Conservation (phyloP, 345 rosid genomes). For the Brassica carinata region DNA sequence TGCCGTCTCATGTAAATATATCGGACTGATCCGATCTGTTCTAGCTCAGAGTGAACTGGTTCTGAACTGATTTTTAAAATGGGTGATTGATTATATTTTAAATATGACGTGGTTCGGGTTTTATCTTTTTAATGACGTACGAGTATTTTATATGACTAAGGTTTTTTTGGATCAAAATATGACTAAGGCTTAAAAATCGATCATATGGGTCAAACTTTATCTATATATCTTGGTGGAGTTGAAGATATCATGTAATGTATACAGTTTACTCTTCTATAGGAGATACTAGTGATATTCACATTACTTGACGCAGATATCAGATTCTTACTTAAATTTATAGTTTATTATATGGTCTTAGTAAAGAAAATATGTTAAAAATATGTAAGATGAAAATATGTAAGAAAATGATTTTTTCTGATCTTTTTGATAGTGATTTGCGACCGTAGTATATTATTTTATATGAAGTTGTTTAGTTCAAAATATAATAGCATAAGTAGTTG, state of each 20-base stretch:
- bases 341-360: too few relatives aligned
- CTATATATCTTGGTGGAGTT: not conserved
- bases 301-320: too few relatives aligned
- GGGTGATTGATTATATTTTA: not conserved
- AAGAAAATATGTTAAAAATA: too few relatives aligned
- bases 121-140: not conserved
- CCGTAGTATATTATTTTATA: too few relatives aligned
- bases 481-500: too few relatives aligned
- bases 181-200: not conserved
- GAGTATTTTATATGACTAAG: not conserved
- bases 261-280: not conserved
- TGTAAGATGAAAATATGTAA: too few relatives aligned
- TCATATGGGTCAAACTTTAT: not conserved
- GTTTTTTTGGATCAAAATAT: too few relatives aligned
- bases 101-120: not conserved
- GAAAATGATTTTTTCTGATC: too few relatives aligned
- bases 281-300: too few relatives aligned
- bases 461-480: too few relatives aligned
- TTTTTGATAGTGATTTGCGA: too few relatives aligned
- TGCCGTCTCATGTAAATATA: not conserved
- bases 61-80: not conserved
- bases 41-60: not conserved
- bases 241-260: not conserved
- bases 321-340: too few relatives aligned
- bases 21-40: not conserved